Evolutionary conservation across 2,329 filamentous ascomycete genomes (phyloP).

Genomic region (Lachnellula cervina): DNA sequence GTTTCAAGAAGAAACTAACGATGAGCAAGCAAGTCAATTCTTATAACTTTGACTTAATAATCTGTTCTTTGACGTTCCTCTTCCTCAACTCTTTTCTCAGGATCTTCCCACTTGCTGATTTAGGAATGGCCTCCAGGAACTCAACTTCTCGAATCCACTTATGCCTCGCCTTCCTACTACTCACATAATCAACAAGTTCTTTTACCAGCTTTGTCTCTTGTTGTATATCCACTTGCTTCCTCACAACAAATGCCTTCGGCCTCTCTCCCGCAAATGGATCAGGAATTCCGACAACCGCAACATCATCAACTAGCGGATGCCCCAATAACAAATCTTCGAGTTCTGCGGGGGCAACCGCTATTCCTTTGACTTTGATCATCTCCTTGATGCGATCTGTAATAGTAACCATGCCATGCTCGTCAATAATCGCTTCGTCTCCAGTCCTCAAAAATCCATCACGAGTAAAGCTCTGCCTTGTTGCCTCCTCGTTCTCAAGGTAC

Average conservation of each 20-base stretch:
- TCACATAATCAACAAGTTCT: conserved; percentile 46
- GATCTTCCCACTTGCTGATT: conserved; percentile 61
- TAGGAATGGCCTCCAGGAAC: conserved; percentile 54
- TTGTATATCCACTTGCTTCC: conserved; percentile 28
- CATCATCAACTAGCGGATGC: conserved; percentile 45
- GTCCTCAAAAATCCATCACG: conserved; percentile 66
- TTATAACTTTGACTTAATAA: no score
- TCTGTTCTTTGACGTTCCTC: conserved; percentile 18
- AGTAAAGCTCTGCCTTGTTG: conserved; percentile 39
- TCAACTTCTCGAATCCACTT: conserved; percentile 51
- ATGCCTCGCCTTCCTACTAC: conserved; percentile 48
- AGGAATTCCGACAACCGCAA: conserved; percentile 53
- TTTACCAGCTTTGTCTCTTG: conserved; percentile 32
- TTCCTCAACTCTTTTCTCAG: conserved; percentile 52
- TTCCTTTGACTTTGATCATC: conserved; percentile 41
- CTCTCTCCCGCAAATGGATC: conserved; percentile 36
- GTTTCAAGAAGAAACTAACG: no score
- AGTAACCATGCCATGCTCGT: conserved; percentile 63
- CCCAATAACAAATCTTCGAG: conserved; percentile 36
- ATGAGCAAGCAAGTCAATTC: no score
- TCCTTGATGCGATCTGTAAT: conserved; percentile 72
- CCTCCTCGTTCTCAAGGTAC: conserved; percentile 54
- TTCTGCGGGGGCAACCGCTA: conserved; percentile 41
- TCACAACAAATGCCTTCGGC: conserved; percentile 56
- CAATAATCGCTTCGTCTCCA: conserved; percentile 61